These are phyloP conservation scores for Fusarium torulosum DNA, from an alignment of 2,329 filamentous ascomycete genomes.

Conservation along the genomic window DNA sequence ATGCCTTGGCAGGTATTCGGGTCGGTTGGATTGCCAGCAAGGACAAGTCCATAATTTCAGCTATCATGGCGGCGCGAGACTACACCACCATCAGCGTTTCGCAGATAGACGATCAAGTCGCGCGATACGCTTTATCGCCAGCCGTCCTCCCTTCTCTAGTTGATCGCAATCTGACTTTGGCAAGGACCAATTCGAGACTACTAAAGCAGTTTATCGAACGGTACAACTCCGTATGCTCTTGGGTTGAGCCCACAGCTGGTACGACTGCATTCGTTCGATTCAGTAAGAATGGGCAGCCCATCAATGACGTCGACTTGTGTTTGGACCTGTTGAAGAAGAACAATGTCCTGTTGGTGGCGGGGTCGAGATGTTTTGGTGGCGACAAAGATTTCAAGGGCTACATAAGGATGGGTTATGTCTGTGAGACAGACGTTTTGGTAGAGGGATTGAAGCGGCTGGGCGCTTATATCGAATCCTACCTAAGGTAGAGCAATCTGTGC, in stretches of 20 bases:
- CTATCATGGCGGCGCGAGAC: slow-evolving; percentile 74
- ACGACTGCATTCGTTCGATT: slow-evolving; percentile 85
- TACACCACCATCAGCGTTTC: slow-evolving; percentile 91
- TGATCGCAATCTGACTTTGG: slow-evolving; percentile 70
- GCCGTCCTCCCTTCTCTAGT: slow-evolving; percentile 58
- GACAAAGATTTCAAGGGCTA: slow-evolving; percentile 77
- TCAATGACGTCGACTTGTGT: slow-evolving; percentile 81
- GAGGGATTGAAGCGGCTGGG: slow-evolving; percentile 69
- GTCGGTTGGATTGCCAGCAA: slow-evolving; percentile 85
- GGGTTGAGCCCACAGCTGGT: slow-evolving; percentile 81
- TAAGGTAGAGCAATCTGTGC: slow-evolving; percentile 6
- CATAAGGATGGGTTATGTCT: slow-evolving; percentile 82
- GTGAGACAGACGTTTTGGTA: slow-evolving; percentile 75
- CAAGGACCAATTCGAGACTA: slow-evolving; percentile 74
- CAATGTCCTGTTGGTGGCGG: slow-evolving; percentile 81
- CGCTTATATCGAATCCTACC: slow-evolving; percentile 53
- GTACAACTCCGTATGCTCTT: slow-evolving; percentile 73
- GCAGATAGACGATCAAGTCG: slow-evolving; percentile 83
- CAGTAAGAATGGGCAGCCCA: slow-evolving; percentile 66
- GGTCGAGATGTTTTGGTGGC: slow-evolving; percentile 77
- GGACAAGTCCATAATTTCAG: slow-evolving; percentile 70
- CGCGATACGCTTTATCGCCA: slow-evolving; percentile 76
- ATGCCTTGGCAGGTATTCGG: slow-evolving; percentile 83
- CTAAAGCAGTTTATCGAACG: slow-evolving; percentile 76
- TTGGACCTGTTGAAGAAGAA: slow-evolving; percentile 74